Conservation (phyloP, 176 grass and related monocot species). For the Saccharum spontaneum region DNA sequence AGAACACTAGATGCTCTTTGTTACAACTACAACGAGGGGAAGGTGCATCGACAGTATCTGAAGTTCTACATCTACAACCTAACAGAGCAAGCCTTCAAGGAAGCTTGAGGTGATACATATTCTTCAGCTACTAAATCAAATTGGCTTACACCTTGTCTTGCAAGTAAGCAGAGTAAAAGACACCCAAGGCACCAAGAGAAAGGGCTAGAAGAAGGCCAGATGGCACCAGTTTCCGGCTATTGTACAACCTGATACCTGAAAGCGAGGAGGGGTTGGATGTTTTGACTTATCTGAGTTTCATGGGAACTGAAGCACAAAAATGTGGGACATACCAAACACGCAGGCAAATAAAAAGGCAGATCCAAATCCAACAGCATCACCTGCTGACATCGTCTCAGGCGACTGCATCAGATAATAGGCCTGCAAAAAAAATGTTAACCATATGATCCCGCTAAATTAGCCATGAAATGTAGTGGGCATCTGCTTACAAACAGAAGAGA, state of each 20-base stretch:
- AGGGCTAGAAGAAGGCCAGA: constrained; percentile 76
- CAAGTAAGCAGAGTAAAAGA: constrained; percentile 82
- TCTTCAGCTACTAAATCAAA: constrained; percentile 13
- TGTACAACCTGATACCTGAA: constrained; percentile 84
- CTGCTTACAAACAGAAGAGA: not conserved
- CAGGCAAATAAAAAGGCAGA: constrained; percentile 80
- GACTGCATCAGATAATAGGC: constrained; percentile 92
- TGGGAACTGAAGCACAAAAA: not conserved
- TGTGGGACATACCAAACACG: constrained; percentile 57
- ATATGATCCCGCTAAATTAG: not conserved
- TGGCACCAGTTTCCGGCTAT: constrained; percentile 72
- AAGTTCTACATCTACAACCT: constrained; percentile 25
- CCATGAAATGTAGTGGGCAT: not conserved
- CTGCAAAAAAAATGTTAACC: constrained; percentile 33
- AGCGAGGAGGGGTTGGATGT: constrained; percentile 1
- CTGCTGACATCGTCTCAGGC: constrained; percentile 64
- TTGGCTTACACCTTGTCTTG: constrained; percentile 69
- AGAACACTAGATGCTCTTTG: constrained; percentile 13
- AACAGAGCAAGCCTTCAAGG: constrained; percentile 31
- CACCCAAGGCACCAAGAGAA: constrained; percentile 63
- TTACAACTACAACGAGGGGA: not conserved
- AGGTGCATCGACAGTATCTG: not conserved
- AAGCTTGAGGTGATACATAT: constrained; percentile 30
- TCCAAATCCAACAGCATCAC: constrained; percentile 78
- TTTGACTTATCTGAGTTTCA: not conserved